These are phyloP conservation scores for Nicotiana knightiana DNA, from an alignment of 257 asterid genomes.

Conservation along the genomic window DNA sequence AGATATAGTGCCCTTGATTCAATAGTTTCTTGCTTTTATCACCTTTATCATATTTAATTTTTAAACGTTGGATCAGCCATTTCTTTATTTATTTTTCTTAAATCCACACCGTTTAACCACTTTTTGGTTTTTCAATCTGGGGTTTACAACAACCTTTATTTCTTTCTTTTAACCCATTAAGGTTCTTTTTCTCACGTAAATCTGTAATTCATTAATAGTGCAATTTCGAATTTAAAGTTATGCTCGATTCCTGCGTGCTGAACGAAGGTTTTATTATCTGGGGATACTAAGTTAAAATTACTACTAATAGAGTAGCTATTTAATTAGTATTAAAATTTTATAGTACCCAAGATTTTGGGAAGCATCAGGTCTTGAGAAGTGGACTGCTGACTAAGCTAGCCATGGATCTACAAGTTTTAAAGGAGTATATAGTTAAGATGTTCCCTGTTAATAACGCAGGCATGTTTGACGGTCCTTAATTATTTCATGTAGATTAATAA, in stretches of 20 bases:
- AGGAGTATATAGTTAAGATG: background rate
- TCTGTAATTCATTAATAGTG: background rate
- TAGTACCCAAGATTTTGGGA: background rate
- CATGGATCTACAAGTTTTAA: background rate
- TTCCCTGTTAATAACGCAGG: background rate
- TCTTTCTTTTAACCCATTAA: background rate
- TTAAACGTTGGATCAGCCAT: background rate
- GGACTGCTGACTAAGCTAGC: background rate
- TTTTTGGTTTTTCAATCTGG: background rate
- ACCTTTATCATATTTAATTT: background rate
- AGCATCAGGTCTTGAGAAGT: background rate
- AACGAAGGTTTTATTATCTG: background rate
- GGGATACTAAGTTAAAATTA: background rate
- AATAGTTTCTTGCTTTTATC: background rate
- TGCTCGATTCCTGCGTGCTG: background rate
- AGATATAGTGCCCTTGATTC: background rate
- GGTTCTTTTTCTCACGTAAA: background rate
- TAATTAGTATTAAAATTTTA: background rate
- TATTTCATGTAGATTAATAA: background rate
- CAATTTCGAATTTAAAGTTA: background rate
- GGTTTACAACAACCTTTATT: background rate
- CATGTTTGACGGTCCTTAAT: background rate
- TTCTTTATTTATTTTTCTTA: background rate
- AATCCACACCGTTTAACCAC: background rate
- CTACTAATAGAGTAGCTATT: no score